These are phyloP conservation scores for Phytophthora hybrid DNA, from an alignment of 352 stramenopile species.

Conservation along the genomic window DNA sequence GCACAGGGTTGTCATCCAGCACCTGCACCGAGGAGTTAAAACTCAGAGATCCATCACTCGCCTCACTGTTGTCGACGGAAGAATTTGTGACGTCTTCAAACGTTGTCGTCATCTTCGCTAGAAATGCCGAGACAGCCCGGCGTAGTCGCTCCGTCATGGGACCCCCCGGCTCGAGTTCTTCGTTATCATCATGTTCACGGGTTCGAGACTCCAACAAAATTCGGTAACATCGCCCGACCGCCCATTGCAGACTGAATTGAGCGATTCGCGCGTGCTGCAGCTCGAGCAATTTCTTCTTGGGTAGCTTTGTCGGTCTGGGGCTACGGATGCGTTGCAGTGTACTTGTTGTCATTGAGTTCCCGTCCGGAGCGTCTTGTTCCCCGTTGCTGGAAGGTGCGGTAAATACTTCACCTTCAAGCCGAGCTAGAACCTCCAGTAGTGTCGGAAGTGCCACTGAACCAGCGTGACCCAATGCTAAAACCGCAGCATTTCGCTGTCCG, in stretches of 20 bases:
- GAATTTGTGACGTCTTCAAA: constrained; percentile 26
- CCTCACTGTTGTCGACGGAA: constrained; percentile 12
- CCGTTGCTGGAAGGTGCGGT: constrained; percentile 7
- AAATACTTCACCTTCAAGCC: constrained; percentile 69
- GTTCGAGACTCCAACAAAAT: constrained; percentile 51
- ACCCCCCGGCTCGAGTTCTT: constrained; percentile 21
- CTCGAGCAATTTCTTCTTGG: constrained; percentile 30
- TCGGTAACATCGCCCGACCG: constrained; percentile 61
- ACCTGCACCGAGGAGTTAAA: constrained; percentile 13
- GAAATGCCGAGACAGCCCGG: constrained; percentile 23
- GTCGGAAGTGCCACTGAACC: constrained; percentile 40
- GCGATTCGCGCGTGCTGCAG: constrained; percentile 27
- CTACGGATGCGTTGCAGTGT: constrained; percentile 13
- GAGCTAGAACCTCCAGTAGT: constrained; percentile 60
- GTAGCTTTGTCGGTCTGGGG: constrained; percentile 21
- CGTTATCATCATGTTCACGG: constrained; percentile 6
- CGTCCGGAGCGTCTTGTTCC: constrained; percentile 23
- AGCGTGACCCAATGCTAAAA: constrained; percentile 65
- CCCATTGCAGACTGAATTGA: constrained; percentile 64
- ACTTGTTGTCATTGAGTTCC: constrained; percentile 9
- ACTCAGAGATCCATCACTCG: constrained; percentile 16
- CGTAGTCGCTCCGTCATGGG: constrained; percentile 27
- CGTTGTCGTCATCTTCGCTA: constrained; percentile 36
- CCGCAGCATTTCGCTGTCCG: constrained; percentile 61
- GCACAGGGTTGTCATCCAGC: constrained; percentile 28